Base-by-base conservation (phyloP, 257 asterid genomes). In the Solanum rostratum region DNA sequence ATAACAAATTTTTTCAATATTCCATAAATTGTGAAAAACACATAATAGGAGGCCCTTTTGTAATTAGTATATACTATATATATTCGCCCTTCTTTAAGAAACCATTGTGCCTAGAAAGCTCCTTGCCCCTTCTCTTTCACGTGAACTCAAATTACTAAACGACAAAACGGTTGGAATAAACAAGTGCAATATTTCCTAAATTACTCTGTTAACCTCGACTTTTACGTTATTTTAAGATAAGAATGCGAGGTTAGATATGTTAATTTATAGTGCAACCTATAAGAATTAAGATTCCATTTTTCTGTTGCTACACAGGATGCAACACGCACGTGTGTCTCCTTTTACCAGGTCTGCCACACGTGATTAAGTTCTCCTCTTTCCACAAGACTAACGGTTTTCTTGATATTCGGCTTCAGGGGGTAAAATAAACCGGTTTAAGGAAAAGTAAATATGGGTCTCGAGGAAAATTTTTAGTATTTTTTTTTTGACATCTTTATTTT, bases 281-380 rank as follows among this genome's bases (percentile, higher is more conserved):
- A 69, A 55, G 62, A 69, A 49, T 49, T 7, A 54, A 87, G 88
- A 83, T 85, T 78, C 82, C 62, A 10, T 43, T 57, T 81, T 60
- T 81, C 76, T 89, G 92, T 85, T 86, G 80, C 89, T 15, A 81
- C 73, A 50, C 74, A 87, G 90, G 91, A 86, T 43, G 86, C 92
- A 92, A 85, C 33, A 60, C 89, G 83, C 95, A 88, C 92, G 92
- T 92, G 92, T 88, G 92, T 88, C 89, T 83, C 89, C 81, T 80
- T 86, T 45, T 50, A 73, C 80, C 81, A 27, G 79, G 81, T 83
- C 85, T 57, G 43, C 19, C 80, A 62, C 91, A 90, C 91, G 92
- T 89, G 91, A 86, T 65, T 71, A 88, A 70, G 86, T 79, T 59
- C 84, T 85, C 53, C 86, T 20, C 55, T 65, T 79, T 60, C 62